phyloP scores from a whole-genome alignment of 495 filamentous ascomycete species.

The Ramalina intermedia region DNA sequence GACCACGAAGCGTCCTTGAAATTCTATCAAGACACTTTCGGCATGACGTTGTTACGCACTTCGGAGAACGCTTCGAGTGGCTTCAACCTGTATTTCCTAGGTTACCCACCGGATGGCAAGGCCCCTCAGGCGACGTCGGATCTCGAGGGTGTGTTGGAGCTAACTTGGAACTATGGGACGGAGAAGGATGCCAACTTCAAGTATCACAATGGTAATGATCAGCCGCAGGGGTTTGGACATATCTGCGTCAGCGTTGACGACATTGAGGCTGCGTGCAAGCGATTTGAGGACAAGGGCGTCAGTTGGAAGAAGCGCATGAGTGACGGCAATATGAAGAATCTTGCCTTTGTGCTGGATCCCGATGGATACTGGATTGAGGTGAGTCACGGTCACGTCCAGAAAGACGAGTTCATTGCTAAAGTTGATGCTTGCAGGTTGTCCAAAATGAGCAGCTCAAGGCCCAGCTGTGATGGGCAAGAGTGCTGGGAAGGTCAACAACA shows the following conservation, averaged over 20 bases:
- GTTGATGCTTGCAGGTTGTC: background rate
- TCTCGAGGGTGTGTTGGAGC: constrained; percentile 70
- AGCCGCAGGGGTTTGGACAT: constrained; percentile 90
- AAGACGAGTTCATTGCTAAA: background rate
- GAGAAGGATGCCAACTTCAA: constrained; percentile 73
- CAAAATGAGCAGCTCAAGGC: constrained; percentile 1
- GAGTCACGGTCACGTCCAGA: background rate
- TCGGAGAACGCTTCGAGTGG: constrained; percentile 50
- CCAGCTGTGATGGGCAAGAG: too few species aligned
- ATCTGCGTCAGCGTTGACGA: constrained; percentile 89
- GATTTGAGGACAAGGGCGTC: constrained; percentile 69
- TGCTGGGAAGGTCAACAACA: too few species aligned
- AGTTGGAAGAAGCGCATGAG: constrained; percentile 91
- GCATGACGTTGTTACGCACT: constrained; percentile 69
- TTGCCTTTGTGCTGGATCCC: constrained; percentile 89
- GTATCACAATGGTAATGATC: constrained; percentile 83
- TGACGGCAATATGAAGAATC: constrained; percentile 83
- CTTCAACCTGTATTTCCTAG: constrained; percentile 90
- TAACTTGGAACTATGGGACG: constrained; percentile 96
- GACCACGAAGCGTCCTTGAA: constrained; percentile 66
- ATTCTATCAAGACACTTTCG: constrained; percentile 83
- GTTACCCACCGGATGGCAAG: constrained; percentile 44
- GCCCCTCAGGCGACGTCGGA: constrained; percentile 41
- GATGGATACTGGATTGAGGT: constrained; percentile 47
- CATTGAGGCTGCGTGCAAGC: constrained; percentile 65